A percentile compares a stretch with the other conserved stretches of the same genome.
phyloP scores from a whole-genome alignment of 2,329 filamentous ascomycete genomes.

The Dactylellina parvicollis region DNA sequence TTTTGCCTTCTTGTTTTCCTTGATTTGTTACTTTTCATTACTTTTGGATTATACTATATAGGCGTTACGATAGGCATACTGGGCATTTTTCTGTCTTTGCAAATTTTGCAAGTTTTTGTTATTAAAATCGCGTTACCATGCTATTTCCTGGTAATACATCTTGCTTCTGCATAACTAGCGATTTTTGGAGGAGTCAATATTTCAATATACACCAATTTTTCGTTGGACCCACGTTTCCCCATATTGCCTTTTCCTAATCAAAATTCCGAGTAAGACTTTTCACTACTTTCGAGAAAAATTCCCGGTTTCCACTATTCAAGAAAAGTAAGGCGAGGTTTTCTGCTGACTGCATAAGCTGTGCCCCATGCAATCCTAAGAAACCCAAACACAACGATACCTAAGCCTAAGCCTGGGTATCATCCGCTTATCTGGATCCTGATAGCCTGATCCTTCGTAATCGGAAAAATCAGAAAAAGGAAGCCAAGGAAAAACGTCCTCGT shows the following conservation, averaged over 20 bases:
- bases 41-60: conserved; percentile 9
- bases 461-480: conserved; percentile 4
- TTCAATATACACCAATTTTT: conserved; percentile 18
- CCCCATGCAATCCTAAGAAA: conserved; percentile 3
- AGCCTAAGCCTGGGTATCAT: not conserved
- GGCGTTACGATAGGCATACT: conserved; percentile 39
- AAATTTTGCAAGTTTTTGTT: no score
- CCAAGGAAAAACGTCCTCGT: conserved; percentile 14
- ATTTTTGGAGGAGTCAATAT: conserved; percentile 19
- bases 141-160: conserved; percentile 8
- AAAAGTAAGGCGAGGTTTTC: conserved; percentile 24
- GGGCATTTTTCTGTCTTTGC: not conserved
- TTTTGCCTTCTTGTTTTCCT: no score
- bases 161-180: conserved; percentile 45
- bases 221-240: not conserved
- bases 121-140: not conserved
- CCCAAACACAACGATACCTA: not conserved
- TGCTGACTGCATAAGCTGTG: conserved; percentile 48
- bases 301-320: not conserved
- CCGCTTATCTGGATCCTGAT: conserved; percentile 50
- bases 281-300: not conserved
- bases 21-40: conserved; percentile 1
- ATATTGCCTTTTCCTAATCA: not conserved
- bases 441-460: conserved; percentile 48
- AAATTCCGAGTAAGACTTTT: not conserved